Evolutionary conservation across 1,284 basidiomycete species (phyloP), one percentile per base, ranked within the genome.

Genomic region (Rhodotorula sp.): DNA sequence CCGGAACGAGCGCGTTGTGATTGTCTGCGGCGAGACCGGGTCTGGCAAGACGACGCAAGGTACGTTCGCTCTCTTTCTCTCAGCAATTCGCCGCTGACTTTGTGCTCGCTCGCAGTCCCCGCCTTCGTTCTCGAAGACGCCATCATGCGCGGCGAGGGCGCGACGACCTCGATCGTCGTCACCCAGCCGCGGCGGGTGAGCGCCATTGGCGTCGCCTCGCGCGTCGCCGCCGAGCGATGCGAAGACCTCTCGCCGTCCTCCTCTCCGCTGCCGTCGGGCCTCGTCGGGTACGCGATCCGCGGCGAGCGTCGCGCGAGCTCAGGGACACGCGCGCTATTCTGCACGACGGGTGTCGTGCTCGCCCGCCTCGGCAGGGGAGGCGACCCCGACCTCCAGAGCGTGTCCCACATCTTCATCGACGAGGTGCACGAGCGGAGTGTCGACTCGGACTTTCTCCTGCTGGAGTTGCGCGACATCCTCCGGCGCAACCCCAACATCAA

Each of bases 151-250:
- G 84, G 85, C 10, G 81, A 83, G 44, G 93, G 92, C 19, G 87
- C 89, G 22, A 84, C 85, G 46, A 88, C 89, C 53, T 91, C 88
- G 34, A 94, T 97, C 64, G 84, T 97, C 57, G 85, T 96, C 22
- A 97, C 95, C 3, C 94, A 97, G 79, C 94, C 94, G 25, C 87
- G 95, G 34, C 87, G 94, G 78, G 87, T 97, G 22, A 91, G 92
- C 36, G 94, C 94, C 0, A 89, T 96, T 72, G 92, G 92, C 7
- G 91, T 97, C 9, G 91, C 94, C 5, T 85, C 89, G 27, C 89
- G 94, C 67, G 94, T 97, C 25, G 91, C 92, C 12, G 84, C 89
- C 53, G 94, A 97, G 81, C 87, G 94, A 5, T 83, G 90, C 32
- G 89, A 94, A 73, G 91, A 94, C 72, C 78, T 86, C 41, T 84